Evolutionary conservation across 108 stramenopile genomes (phyloP).

Genomic region (Conticribra guillardii): DNA sequence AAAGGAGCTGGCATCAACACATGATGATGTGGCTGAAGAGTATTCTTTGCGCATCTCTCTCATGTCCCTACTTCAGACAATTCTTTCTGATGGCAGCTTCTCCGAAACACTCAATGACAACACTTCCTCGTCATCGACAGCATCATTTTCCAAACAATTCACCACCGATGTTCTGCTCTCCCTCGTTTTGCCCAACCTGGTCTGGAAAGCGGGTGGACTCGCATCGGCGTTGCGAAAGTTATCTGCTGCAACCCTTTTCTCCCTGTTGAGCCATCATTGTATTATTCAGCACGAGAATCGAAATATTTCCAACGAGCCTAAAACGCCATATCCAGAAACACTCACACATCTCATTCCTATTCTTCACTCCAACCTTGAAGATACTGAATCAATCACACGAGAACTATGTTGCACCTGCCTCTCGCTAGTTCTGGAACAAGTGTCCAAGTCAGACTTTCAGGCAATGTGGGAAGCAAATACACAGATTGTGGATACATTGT

Average conservation of each 20-base stretch:
- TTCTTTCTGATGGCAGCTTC: conserved; percentile 42
- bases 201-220: conserved; percentile 42
- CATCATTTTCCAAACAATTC: conserved; percentile 19
- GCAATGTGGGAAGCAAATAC: conserved; percentile 18
- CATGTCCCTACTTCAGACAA: conserved; percentile 41
- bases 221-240: conserved; percentile 41
- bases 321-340: conserved; percentile 16
- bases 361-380: conserved; percentile 45
- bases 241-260: conserved; percentile 41
- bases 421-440: conserved; percentile 20
- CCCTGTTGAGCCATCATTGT: conserved; percentile 17
- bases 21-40: conserved; percentile 31
- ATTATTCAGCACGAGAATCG: background rate
- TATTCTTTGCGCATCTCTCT: conserved; percentile 45
- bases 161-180: conserved; percentile 27
- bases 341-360: conserved; percentile 34
- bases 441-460: conserved; percentile 17
- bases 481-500: conserved; percentile 22
- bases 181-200: conserved; percentile 39
- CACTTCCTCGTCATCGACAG: background rate
- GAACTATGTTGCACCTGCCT: conserved; percentile 46
- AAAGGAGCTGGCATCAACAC: background rate
- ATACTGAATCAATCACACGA: conserved; percentile 34
- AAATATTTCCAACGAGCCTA: background rate
- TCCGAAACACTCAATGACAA: background rate